Evolutionary conservation across 1,139 yeast species (phyloP).

Genomic region (Blastobotrys malaysiensis): DNA sequence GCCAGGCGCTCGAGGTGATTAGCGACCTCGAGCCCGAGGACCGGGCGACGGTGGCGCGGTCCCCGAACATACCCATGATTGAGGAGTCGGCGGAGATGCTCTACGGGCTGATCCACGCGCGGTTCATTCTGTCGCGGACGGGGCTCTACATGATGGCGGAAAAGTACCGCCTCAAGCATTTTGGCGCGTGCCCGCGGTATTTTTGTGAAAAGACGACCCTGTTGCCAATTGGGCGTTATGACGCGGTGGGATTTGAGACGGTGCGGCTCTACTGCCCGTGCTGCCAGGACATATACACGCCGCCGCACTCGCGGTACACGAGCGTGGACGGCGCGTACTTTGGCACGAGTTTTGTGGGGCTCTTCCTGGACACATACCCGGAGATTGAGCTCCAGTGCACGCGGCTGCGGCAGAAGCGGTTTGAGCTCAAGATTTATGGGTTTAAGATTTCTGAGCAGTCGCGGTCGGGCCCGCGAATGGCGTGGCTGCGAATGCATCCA

Average conservation of each 20-base stretch:
- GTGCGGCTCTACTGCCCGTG: constrained; percentile 92
- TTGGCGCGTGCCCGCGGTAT: constrained; percentile 89
- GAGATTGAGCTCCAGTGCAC: constrained; percentile 57
- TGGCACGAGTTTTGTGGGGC: constrained; percentile 93
- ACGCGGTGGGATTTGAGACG: constrained; percentile 85
- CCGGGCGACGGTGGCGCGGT: constrained; percentile 39
- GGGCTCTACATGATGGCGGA: constrained; percentile 96
- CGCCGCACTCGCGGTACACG: constrained; percentile 75
- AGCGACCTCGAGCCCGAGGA: constrained; percentile 76
- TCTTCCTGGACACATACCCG: constrained; percentile 83
- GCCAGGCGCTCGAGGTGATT: constrained; percentile 88
- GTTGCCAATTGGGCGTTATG: constrained; percentile 88
- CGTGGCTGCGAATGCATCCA: constrained; percentile 67
- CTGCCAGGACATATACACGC: constrained; percentile 85
- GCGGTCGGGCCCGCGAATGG: constrained; percentile 86
- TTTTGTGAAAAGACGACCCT: constrained; percentile 89
- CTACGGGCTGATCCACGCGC: constrained; percentile 90
- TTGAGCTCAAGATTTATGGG: constrained; percentile 79
- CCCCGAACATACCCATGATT: constrained; percentile 66
- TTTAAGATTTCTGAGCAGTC: constrained; percentile 74
- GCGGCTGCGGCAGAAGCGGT: constrained; percentile 49
- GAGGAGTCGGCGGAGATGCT: constrained; percentile 88
- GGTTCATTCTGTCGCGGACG: constrained; percentile 81
- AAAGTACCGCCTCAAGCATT: constrained; percentile 81
- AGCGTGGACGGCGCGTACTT: constrained; percentile 95